Base-by-base conservation (phyloP, 176 grass and related monocot genomes). In the Ananas comosus region DNA sequence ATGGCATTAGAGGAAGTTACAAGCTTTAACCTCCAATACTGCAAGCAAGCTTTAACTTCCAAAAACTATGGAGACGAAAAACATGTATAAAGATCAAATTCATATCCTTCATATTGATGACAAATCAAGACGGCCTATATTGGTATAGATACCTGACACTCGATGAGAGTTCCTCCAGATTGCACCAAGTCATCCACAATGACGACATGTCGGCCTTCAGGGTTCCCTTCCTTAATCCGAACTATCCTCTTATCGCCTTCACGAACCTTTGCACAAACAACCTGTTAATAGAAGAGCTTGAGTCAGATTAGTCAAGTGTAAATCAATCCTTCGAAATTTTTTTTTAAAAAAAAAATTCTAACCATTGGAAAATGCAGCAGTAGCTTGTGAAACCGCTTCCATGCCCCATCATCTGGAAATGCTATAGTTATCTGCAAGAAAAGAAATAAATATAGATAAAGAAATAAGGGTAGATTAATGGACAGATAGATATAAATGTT, bases 141-240 rank as follows among this genome's bases (percentile, higher is more conserved):
- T 22, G 13, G 3, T 12, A 13, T 10, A 29, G n/a, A 58, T 72
- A 93, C 94, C 94, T 93, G 89, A 52, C 94, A 99, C 67, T 99
- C 94, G 64, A 99, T 99, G 56, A 99, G 84, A 67, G 94, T 99
- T 63, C 94, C 80, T 19, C 94, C 94, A 72, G 94, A 93, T 64
- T 99, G 89, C 64, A 99, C 94, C 75, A 99, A 84, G 65, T 99
- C 94, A 75, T 99, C 89, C 3, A 99, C 89, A 77, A 99, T 99
- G 58, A 99, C 80, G 66, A 99, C 86, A 80, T 93, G 94, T 49
- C 80, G 81, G 9, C 84, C 87, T 68, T 75, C 73, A 77, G 94
- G 84, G 77, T 93, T 80, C 70, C 94, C 94, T 72, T 99, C 89
- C 72, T 99, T 99, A 79, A 99, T 92, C 24, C 82, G 85, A 12